Evolutionary conservation across 306 rosid genomes (phyloP), one percentile per base, ranked within the genome.

Genomic region (Gleditsia sinensis): DNA sequence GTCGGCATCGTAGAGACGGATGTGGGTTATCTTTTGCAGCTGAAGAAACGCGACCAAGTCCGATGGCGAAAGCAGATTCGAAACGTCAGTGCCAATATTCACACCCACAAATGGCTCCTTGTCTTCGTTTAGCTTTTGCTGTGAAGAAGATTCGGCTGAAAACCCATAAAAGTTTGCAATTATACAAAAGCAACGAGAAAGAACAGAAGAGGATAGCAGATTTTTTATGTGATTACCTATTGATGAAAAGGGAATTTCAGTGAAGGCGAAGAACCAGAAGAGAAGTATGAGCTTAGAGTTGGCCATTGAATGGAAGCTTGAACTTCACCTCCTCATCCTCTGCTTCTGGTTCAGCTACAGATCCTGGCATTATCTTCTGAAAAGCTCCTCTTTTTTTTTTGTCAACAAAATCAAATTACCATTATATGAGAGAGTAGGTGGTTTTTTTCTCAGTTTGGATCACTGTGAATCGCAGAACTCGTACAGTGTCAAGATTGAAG

Each of bases 1-100:
- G 90, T 87, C 78, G 0, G 93, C 87, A 76, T 93, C 97, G 90
- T 93, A 90, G 73, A 93, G 85, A 2, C 97, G 82, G 40, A 93
- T 49, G 78, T 90, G 91, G 3, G 72, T 82, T 36, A 93, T 90
- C 55, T 89, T 89, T 24, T 93, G 93, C 12, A 78, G 51, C 32
- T 80, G 78, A 3, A 93, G 94, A 56, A 93, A 87, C 14, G 90
- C 56, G 0, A 89, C 92, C 0, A 93, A 71, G 7, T 82, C 85
- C 0, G 87, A 19, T 2, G 97, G 86, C 0, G 90, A 67, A 0
- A 87, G 65, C 7, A 87, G 77, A 78, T 83, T 87, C 48, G 98
- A 87, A 0, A 93, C 90, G 69, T 93, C 98, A 0, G 89, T 87
- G 45, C 98, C 98, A 10, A 93, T 86, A 79, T 90, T 90, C 5